Percentiles rank a stretch among this genome's conserved stretches.
Conservation (phyloP, 2,329 filamentous ascomycete genomes). For the Trichoderma endophyticum region DNA sequence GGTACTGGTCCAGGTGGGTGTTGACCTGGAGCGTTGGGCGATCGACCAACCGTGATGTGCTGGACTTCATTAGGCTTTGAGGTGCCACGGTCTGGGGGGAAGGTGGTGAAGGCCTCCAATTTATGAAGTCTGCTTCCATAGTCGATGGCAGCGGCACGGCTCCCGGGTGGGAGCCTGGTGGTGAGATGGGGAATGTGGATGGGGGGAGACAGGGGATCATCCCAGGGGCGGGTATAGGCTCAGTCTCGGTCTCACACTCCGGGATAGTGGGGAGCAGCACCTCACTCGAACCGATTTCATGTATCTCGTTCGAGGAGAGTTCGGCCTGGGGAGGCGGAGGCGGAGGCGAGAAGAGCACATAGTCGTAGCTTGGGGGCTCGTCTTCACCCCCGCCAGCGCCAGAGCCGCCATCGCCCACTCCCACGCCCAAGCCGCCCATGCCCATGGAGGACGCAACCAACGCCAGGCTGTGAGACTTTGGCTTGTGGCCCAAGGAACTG, state of each 20-base stretch:
- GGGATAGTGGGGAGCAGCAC: constrained; percentile 34
- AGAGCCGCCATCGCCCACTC: neutral
- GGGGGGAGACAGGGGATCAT: constrained; percentile 25
- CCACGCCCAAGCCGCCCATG: neutral
- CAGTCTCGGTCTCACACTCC: constrained; percentile 27
- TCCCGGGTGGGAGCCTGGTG: constrained; percentile 6
- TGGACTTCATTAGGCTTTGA: constrained; percentile 25
- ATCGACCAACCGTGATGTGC: constrained; percentile 21
- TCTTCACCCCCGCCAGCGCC: constrained; percentile 26
- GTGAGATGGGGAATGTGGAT: constrained; percentile 24
- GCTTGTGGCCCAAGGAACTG: constrained; percentile 49
- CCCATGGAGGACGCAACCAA: constrained; percentile 9
- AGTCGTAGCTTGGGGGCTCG: constrained; percentile 47
- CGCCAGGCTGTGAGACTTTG: constrained; percentile 31
- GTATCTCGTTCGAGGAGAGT: constrained; percentile 48
- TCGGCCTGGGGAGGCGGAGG: constrained; percentile 36
- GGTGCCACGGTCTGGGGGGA: constrained; percentile 27
- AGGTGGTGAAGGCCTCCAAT: constrained; percentile 27
- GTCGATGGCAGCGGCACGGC: constrained; percentile 22
- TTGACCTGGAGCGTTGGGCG: constrained; percentile 40
- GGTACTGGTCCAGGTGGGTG: constrained; percentile 35
- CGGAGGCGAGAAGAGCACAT: constrained; percentile 33
- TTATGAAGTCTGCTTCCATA: constrained; percentile 29
- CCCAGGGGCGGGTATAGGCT: constrained; percentile 12
- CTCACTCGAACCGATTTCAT: constrained; percentile 51